A percentile compares a stretch with the other conserved stretches of the same genome.
phyloP scores from a whole-genome alignment of 1,284 basidiomycete species.

The Apiotrichum brassicae region DNA sequence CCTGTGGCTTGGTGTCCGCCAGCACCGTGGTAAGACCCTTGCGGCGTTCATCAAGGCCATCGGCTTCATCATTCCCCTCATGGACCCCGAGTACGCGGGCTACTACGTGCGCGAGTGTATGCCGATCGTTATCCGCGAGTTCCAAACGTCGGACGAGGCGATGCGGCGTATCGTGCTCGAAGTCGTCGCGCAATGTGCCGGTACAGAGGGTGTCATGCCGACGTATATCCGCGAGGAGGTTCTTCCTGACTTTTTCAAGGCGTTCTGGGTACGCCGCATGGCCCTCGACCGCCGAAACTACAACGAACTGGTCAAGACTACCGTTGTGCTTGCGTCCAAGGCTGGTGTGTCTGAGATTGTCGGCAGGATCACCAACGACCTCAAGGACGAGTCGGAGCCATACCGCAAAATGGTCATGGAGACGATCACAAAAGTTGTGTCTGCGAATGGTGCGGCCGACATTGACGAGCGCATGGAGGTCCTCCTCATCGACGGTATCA shows the following conservation, averaged over 20 bases:
- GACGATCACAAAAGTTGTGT: constrained; percentile 94
- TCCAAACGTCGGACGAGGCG: constrained; percentile 98
- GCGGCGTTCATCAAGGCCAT: constrained; percentile 99
- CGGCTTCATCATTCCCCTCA: constrained; percentile 98
- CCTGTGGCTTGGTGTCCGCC: constrained; percentile 93
- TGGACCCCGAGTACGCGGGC: constrained; percentile 98
- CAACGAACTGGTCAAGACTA: constrained; percentile 95
- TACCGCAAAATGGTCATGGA: constrained; percentile 99
- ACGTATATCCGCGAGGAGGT: constrained; percentile 95
- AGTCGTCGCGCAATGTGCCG: constrained; percentile 97
- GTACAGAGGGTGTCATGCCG: constrained; percentile 91
- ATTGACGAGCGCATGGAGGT: constrained; percentile 94
- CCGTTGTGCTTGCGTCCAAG: constrained; percentile 95
- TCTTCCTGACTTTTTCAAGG: constrained; percentile 98
- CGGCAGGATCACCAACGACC: constrained; percentile 86
- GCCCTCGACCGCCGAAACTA: constrained; percentile 95
- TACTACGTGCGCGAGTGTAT: constrained; percentile 98
- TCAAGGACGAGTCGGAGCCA: constrained; percentile 94
- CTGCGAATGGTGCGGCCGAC: constrained; percentile 86
- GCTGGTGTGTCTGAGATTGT: constrained; percentile 94
- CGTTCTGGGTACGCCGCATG: constrained; percentile 98
- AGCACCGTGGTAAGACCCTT: constrained; percentile 95
- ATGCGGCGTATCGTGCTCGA: constrained; percentile 99
- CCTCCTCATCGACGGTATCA: constrained; percentile 92
- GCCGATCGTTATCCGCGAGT: constrained; percentile 96